Conservation (phyloP, 2,329 filamentous ascomycete genomes). For the Zasmidium citrigriseum region DNA sequence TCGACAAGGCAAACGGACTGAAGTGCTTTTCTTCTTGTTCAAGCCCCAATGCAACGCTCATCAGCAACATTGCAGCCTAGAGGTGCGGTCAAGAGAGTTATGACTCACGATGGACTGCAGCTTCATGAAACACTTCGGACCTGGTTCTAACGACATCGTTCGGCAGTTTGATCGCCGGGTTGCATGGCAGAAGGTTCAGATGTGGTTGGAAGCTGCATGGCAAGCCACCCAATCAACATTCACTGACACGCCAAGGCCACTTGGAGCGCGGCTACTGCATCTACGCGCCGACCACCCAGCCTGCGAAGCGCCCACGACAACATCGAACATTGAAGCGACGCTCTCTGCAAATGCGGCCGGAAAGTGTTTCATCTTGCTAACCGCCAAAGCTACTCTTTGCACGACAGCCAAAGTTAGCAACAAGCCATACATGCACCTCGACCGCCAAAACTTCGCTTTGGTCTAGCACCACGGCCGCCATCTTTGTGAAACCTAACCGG, state of each 20-base stretch:
- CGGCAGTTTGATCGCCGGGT: constrained; percentile 14
- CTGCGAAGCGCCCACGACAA: not conserved
- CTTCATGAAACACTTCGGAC: constrained; percentile 13
- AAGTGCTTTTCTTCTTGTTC: too few relatives aligned
- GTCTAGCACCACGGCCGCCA: constrained; percentile 13
- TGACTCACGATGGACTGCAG: constrained; percentile 19
- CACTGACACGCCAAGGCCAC: constrained; percentile 4
- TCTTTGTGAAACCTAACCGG: constrained; percentile 15
- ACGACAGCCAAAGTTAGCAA: constrained; percentile 22
- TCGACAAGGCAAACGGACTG: not conserved
- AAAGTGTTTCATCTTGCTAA: constrained; percentile 35
- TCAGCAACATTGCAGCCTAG: not conserved
- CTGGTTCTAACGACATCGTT: not conserved
- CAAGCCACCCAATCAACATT: constrained; percentile 1
- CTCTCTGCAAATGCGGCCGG: constrained; percentile 14
- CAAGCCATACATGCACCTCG: constrained; percentile 20
- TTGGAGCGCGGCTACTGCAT: constrained; percentile 18
- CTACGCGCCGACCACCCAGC: constrained; percentile 2
- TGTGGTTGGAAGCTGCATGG: constrained; percentile 1
- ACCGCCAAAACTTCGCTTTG: constrained; percentile 12
- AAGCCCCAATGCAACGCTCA: not conserved
- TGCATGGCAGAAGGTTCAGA: constrained; percentile 8
- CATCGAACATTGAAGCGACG: not conserved
- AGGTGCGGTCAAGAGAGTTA: constrained; percentile 12
- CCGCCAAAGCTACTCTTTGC: constrained; percentile 29